A percentile compares a stretch with the other conserved stretches of the same genome.
These are phyloP conservation scores for Beauveria asiatica DNA, from an alignment of 2,329 filamentous ascomycete species.

Conservation along the genomic window DNA sequence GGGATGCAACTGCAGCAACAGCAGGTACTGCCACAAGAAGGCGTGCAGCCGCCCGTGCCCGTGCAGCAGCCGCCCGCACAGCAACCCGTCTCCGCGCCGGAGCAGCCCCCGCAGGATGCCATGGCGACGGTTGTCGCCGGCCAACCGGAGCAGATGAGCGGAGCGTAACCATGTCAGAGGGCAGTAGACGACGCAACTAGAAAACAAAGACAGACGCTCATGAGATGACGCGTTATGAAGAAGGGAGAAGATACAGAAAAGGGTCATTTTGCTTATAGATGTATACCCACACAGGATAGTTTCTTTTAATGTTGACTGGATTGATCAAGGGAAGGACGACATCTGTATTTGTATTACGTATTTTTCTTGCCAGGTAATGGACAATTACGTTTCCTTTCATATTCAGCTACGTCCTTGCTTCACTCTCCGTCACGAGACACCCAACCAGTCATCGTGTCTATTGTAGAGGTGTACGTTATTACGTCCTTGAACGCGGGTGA, in stretches of 20 bases:
- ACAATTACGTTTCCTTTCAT: no score
- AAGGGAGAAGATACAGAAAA: not conserved
- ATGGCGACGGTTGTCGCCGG: not conserved
- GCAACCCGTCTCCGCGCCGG: conserved; percentile 3
- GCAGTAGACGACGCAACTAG: no score
- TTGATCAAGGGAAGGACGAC: no score
- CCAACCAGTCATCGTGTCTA: not conserved
- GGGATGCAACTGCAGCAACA: not conserved
- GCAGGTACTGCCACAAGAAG: not conserved
- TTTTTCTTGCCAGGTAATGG: no score
- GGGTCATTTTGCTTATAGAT: no score
- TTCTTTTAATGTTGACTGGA: no score
- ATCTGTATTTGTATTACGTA: no score
- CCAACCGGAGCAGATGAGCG: not conserved
- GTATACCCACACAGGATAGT: no score
- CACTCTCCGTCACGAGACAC: no score
- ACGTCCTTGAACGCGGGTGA: no score
- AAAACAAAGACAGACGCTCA: no score
- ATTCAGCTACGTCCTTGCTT: no score
- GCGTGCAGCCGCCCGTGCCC: not conserved
- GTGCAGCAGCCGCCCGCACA: not conserved
- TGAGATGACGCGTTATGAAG: not conserved
- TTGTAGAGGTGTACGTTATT: not conserved
- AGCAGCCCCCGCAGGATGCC: not conserved
- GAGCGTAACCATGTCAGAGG: not conserved